Evolutionary conservation across 2,329 filamentous ascomycete genomes (phyloP), one percentile per base, ranked within the genome.

Genomic region (Harringtonia aguacate): DNA sequence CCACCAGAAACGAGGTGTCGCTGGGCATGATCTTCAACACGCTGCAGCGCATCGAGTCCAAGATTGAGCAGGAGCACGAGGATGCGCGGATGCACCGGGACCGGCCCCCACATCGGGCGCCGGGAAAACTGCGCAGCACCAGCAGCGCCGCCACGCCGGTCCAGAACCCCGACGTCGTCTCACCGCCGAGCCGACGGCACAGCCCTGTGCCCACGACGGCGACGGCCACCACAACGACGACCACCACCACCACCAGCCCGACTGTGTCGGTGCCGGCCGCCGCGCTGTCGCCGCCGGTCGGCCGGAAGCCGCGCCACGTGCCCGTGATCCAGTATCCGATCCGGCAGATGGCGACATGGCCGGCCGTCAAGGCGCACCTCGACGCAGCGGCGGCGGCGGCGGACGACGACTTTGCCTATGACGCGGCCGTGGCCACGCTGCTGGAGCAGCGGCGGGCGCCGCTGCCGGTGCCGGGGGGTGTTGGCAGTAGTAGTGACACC

Each of bases 1-100:
- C 17, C 28, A 43, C 31, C 39, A 70, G 67, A 50, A 72, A 70
- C 42, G 71, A 75, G 46, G 68, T 72, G 43, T 73, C 71, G 4
- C 65, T 75, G 53, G 63, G 66, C 22, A 65, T 73, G 54, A 71
- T 73, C 27, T 73, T 74, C 56, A 73, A 71, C 51, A 70, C 70
- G 12, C 64, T 75, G 21, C 64, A 70, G 55, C 62, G 71, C 13
- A 61, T 75, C 17, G 71, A 75, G 53, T 61, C 64, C 5, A 75
- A 74, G 52, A 59, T 75, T 33, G 70, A 75, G 50, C 62, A 65
- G 7, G 35, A 39, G 14, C 41, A 44, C 6, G 33, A 44, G 8
- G 31, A 21, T 4, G 6, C 8, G 10, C 34, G 37, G 33, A n/a
- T n/a, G n/a, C n/a, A n/a, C n/a, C n/a, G n/a, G n/a, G n/a, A n/a